Base-by-base conservation (phyloP, 2,329 filamentous ascomycete species). In the Ophiocordyceps camponoti-saundersi region DNA sequence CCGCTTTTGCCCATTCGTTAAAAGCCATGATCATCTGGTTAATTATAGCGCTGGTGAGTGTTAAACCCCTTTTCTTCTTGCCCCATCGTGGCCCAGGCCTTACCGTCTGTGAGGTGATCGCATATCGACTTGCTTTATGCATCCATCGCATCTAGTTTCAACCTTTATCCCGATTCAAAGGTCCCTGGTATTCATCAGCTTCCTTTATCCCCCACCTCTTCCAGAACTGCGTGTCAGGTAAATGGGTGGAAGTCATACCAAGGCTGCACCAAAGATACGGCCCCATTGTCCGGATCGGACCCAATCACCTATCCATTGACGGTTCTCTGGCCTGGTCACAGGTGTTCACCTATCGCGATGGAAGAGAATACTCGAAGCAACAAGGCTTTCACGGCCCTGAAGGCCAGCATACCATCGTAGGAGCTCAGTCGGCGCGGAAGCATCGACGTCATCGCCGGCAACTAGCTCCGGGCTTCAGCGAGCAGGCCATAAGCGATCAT, bases 201-300 rank as follows among this genome's bases (percentile, higher is more conserved):
- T 39, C 16, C 5, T 39, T 20, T 10, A n/a, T 39, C n/a, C 36
- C 36, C 20, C n/a, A 39, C 11, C 36, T 39, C 36, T 20, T 10
- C n/a, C 36, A n/a, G 6, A 39, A 39, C 16, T n/a, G n/a, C n/a
- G n/a, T 39, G 13, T 20, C 36, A 3, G 56, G 56, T 0, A 46
- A 13, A 0, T 53, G 48, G 42, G 49, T 18, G 47, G 62, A 42
- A 57, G 42, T 45, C 1, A 48, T 50, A 12, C 21, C 23, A 10
- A 18, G 45, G 3, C 44, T 56, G 23, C 57, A 61, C 34, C 52
- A 47, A 12, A 54, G 53, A 41, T 61, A 61, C 42, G 59, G 57
- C 12, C 52, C 58, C 15, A 57, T 69, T 1, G 60, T 72, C 11
- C 62, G 69, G 1, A 57, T 66, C n/a, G 60, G 58, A 0, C 68